A percentile compares a stretch with the other conserved stretches of the same genome.
Conservation (phyloP, 257 asterid species). For the Petunia axillaris region DNA sequence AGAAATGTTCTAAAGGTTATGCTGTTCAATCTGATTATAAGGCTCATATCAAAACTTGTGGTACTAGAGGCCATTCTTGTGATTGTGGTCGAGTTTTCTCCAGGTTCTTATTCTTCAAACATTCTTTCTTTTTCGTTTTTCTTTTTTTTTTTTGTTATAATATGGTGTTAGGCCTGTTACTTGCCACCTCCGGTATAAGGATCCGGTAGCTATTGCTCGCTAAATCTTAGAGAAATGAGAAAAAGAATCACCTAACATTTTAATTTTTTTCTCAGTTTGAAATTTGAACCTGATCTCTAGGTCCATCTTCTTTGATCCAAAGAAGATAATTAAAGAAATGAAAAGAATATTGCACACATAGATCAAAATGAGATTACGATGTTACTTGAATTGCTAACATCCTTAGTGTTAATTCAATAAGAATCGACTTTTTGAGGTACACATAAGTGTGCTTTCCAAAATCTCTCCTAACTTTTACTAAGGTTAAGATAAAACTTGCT, state of each 20-base stretch:
- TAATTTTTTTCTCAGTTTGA: no score
- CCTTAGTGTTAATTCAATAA: not conserved
- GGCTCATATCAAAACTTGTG: slow-evolving; percentile 56
- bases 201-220: no score
- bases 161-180: no score
- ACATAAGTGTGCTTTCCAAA: not conserved
- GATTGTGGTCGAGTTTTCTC: slow-evolving; percentile 56
- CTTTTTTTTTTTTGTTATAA: not conserved
- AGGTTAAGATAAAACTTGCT: no score
- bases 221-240: no score
- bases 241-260: no score
- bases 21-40: slow-evolving; percentile 54
- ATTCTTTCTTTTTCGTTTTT: not conserved
- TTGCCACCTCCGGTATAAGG: no score
- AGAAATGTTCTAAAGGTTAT: slow-evolving; percentile 46
- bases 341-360: not conserved
- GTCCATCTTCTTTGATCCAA: no score
- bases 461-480: not conserved
- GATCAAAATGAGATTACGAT: not conserved
- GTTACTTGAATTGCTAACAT: not conserved
- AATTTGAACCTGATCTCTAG: no score
- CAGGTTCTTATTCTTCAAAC: slow-evolving; percentile 32
- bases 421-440: not conserved
- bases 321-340: not conserved
- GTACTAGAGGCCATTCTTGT: slow-evolving; percentile 54